Percentiles rank a stretch among this genome's conserved stretches.
These are phyloP conservation scores for Ceraceosorus guamensis DNA, from an alignment of 1,284 basidiomycete species.

Conservation along the genomic window DNA sequence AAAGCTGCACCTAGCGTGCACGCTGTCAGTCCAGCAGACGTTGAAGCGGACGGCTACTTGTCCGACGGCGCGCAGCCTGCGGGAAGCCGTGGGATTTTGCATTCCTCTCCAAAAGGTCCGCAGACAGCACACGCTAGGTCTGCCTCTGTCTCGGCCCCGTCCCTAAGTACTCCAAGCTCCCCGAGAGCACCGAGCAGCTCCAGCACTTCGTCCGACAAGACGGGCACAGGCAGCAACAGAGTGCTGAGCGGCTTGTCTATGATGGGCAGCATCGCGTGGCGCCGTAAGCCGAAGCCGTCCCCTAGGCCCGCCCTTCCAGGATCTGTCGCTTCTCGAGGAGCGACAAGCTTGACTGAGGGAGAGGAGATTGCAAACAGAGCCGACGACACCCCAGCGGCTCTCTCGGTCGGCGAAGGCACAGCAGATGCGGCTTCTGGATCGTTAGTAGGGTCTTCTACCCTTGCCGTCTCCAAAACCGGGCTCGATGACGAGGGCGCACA, in stretches of 20 bases:
- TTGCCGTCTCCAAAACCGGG: too few species aligned
- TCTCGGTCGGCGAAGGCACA: not conserved
- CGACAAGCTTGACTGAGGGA: not conserved
- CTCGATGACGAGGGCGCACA: too few species aligned
- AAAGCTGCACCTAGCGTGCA: slow-evolving; percentile 8
- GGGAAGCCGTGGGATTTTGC: too few species aligned
- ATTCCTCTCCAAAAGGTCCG: not conserved
- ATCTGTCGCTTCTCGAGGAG: not conserved
- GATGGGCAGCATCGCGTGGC: slow-evolving; percentile 15
- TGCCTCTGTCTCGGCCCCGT: slow-evolving; percentile 4
- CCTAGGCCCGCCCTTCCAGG: slow-evolving; percentile 11
- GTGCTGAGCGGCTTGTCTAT: slow-evolving; percentile 5
- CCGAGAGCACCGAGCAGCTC: too few species aligned
- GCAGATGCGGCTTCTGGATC: too few species aligned
- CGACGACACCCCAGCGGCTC: slow-evolving; percentile 1
- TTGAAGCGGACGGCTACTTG: slow-evolving; percentile 12
- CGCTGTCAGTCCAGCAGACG: slow-evolving; percentile 6
- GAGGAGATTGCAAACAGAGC: not conserved
- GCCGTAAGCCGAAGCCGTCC: slow-evolving; percentile 4
- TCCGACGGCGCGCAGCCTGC: slow-evolving; percentile 1
- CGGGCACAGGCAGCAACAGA: too few species aligned
- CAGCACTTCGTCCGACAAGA: too few species aligned
- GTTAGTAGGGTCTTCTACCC: too few species aligned
- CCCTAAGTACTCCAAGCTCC: too few species aligned
- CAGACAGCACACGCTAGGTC: slow-evolving; percentile 1